Conservation (phyloP, 2,329 filamentous ascomycete species). For the Purpureocillium lavendulum region DNA sequence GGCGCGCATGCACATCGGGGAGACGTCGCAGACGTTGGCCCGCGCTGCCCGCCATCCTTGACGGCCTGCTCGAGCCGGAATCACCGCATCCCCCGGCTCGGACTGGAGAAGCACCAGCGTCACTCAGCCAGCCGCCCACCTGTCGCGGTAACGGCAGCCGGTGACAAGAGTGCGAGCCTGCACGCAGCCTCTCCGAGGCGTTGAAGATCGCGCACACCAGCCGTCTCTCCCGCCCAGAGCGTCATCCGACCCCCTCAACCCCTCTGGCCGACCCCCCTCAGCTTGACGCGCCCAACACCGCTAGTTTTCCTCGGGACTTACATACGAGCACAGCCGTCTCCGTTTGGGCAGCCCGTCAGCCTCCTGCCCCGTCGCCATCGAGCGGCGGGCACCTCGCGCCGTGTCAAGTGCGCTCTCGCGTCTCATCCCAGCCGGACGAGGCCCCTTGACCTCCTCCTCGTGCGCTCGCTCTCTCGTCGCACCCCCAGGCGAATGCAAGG, state of each 20-base stretch:
- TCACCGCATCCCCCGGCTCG: neutral
- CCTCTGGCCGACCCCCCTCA: neutral
- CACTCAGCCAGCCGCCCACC: neutral
- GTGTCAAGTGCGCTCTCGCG: too few relatives aligned
- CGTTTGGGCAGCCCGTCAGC: conserved; percentile 13
- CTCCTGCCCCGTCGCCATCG: conserved; percentile 7
- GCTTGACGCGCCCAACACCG: conserved; percentile 3
- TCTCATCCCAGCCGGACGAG: too few relatives aligned
- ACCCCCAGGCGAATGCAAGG: conserved; percentile 7
- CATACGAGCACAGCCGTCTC: conserved; percentile 10
- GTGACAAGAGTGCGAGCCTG: too few relatives aligned
- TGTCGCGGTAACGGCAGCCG: neutral
- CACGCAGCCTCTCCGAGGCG: too few relatives aligned
- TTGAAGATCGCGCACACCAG: neutral
- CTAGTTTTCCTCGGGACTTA: conserved; percentile 12
- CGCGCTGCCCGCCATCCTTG: conserved; percentile 14
- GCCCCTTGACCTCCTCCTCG: neutral
- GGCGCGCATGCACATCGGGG: conserved; percentile 11
- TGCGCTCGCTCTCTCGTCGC: conserved; percentile 3
- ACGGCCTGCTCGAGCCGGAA: conserved; percentile 3
- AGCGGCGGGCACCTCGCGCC: neutral
- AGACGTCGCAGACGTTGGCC: conserved; percentile 13
- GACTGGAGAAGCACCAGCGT: too few relatives aligned
- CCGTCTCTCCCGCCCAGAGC: neutral
- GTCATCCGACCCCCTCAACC: conserved; percentile 2